A percentile compares a stretch with the other conserved stretches of the same genome.
Evolutionary conservation across 768 basidiomycete genomes (phyloP).

Genomic region (Mycena chlorophos): DNA sequence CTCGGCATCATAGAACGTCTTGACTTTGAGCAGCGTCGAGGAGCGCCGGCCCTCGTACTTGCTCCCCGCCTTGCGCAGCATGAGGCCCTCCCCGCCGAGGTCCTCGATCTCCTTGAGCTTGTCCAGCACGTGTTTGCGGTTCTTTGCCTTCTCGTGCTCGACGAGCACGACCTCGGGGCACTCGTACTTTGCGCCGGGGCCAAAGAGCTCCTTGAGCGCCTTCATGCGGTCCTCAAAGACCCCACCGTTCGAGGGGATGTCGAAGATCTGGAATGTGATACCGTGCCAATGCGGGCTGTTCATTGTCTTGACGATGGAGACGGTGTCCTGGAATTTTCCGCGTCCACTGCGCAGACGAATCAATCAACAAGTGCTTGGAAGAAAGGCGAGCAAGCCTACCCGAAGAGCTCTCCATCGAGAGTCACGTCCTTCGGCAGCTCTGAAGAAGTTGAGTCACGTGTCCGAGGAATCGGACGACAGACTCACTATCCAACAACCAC

Average conservation of each 20-base stretch:
- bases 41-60: constrained; percentile 53
- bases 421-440: constrained; percentile 56
- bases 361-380: neutral
- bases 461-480: neutral
- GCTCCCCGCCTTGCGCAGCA: constrained; percentile 53
- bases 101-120: constrained; percentile 55
- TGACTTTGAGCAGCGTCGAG: constrained; percentile 53
- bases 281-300: constrained; percentile 58
- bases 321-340: constrained; percentile 57
- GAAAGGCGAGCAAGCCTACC: neutral
- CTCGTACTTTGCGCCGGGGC: constrained; percentile 43
- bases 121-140: constrained; percentile 52
- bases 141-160: constrained; percentile 45
- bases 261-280: constrained; percentile 61
- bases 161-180: constrained; percentile 48
- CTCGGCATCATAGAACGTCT: constrained; percentile 65
- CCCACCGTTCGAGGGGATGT: constrained; percentile 49
- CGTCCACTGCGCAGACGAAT: constrained; percentile 42
- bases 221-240: constrained; percentile 55
- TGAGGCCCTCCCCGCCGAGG: constrained; percentile 59
- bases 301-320: constrained; percentile 58
- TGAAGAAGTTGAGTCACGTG: constrained; percentile 22
- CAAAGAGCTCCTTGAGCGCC: constrained; percentile 47
- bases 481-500: constrained; percentile 58
- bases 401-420: constrained; percentile 60